Evolutionary conservation across 176 grass and related monocot species (phyloP).

Genomic region (Phyllostachys edulis): DNA sequence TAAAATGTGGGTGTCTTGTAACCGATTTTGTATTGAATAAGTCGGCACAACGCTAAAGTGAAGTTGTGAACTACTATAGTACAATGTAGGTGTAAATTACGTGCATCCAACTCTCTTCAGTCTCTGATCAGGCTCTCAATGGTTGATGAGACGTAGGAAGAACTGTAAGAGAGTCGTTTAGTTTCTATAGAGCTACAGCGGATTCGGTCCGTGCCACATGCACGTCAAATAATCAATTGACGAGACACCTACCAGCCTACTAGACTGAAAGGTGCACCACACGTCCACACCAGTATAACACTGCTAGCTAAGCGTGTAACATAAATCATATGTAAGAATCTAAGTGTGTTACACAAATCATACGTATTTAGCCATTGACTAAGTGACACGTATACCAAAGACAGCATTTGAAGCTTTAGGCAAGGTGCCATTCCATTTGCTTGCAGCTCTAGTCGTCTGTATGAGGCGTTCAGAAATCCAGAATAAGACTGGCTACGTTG

Average conservation of each 20-base stretch:
- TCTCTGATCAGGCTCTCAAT: background rate
- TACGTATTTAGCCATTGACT: no score
- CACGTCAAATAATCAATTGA: background rate
- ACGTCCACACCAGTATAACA: background rate
- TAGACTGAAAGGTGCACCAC: background rate
- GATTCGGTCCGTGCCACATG: background rate
- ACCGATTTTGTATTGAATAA: no score
- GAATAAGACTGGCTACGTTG: slow-evolving; percentile 2
- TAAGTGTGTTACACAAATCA: no score
- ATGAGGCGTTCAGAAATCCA: background rate
- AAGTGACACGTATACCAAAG: background rate
- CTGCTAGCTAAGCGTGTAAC: background rate
- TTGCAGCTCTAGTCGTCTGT: background rate
- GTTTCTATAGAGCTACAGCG: background rate
- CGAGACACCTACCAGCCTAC: background rate
- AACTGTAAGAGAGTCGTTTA: background rate
- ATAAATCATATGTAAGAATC: no score
- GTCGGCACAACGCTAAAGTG: no score
- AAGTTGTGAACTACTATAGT: no score
- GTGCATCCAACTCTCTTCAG: background rate
- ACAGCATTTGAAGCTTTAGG: background rate
- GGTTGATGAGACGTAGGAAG: background rate
- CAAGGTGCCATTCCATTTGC: background rate
- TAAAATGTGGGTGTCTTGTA: no score
- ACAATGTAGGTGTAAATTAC: no score